Percentiles rank a stretch among this genome's conserved stretches.
Evolutionary conservation across 2,329 filamentous ascomycete genomes (phyloP).

Genomic region (Colletotrichum siamense): DNA sequence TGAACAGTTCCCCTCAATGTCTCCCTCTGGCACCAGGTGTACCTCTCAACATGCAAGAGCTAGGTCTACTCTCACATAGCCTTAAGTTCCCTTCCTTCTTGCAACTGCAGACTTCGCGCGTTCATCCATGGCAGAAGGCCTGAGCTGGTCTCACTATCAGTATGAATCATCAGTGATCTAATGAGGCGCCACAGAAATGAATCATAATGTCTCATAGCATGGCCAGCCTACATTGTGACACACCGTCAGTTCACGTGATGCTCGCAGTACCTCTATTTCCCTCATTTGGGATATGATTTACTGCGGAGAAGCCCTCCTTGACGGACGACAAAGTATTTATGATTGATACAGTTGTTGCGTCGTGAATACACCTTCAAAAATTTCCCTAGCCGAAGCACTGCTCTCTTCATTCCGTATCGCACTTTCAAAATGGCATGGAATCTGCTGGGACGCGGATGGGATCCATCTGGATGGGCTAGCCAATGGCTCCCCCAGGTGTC

Average conservation of each 20-base stretch:
- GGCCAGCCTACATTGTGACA: not conserved
- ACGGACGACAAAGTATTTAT: not conserved
- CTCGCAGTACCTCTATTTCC: not conserved
- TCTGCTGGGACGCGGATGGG: not conserved
- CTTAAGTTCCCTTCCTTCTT: not conserved
- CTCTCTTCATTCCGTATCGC: too few species aligned
- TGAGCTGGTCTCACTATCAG: not conserved
- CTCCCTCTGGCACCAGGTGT: too few species aligned
- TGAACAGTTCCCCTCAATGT: not conserved
- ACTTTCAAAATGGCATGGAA: not conserved
- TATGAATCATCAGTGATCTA: not conserved
- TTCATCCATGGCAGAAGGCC: fast-evolving
- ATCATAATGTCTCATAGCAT: not conserved
- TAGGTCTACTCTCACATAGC: not conserved
- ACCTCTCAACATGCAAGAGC: not conserved
- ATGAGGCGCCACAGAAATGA: not conserved
- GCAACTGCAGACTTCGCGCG: not conserved
- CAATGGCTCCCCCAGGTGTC: not conserved
- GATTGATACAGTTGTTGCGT: too few species aligned
- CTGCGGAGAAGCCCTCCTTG: not conserved
- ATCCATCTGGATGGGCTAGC: not conserved
- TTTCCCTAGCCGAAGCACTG: too few species aligned
- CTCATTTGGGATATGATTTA: not conserved
- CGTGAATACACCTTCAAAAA: too few species aligned
- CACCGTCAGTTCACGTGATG: not conserved